A percentile compares a stretch with the other conserved stretches of the same genome.
phyloP scores from a whole-genome alignment of 2,329 filamentous ascomycete genomes.

The Nothophoma quercina region DNA sequence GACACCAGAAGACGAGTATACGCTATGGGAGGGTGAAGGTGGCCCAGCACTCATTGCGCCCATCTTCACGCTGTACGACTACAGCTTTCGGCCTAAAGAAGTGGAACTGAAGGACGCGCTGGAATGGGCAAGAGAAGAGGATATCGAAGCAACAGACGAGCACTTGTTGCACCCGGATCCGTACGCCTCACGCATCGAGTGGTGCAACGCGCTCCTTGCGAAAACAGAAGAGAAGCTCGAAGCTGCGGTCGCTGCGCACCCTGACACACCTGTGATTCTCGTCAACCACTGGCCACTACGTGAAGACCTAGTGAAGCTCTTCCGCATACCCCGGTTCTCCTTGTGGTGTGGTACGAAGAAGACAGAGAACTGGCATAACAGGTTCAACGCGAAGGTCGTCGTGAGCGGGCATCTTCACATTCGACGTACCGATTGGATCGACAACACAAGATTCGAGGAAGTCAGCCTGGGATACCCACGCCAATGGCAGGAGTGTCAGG shows the following conservation, averaged over 20 bases:
- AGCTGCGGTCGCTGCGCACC: slow-evolving; percentile 37
- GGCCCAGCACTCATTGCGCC: slow-evolving; percentile 60
- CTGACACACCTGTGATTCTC: slow-evolving; percentile 51
- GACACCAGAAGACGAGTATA: slow-evolving; percentile 65
- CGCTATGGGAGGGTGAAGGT: slow-evolving; percentile 61
- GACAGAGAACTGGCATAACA: slow-evolving; percentile 57
- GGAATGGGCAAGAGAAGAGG: slow-evolving; percentile 55
- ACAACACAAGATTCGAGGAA: slow-evolving; percentile 57
- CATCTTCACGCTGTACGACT: slow-evolving; percentile 68
- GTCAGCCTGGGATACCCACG: slow-evolving; percentile 57
- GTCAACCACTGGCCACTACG: slow-evolving; percentile 58
- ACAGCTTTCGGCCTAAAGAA: slow-evolving; percentile 62
- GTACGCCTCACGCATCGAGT: slow-evolving; percentile 53
- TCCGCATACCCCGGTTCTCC: slow-evolving; percentile 53
- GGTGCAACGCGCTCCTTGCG: slow-evolving; percentile 54
- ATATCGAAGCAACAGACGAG: slow-evolving; percentile 57
- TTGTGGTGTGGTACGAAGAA: slow-evolving; percentile 59
- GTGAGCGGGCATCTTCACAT: slow-evolving; percentile 58
- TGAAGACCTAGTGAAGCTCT: slow-evolving; percentile 54
- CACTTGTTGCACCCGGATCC: slow-evolving; percentile 56
- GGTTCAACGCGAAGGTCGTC: slow-evolving; percentile 56
- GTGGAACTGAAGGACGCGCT: slow-evolving; percentile 58
- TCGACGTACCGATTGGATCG: slow-evolving; percentile 56
- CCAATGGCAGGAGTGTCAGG: slow-evolving; percentile 56
- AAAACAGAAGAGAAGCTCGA: slow-evolving; percentile 53